phyloP scores from a whole-genome alignment of 164 flowering plant genomes.

The Sedum album region DNA sequence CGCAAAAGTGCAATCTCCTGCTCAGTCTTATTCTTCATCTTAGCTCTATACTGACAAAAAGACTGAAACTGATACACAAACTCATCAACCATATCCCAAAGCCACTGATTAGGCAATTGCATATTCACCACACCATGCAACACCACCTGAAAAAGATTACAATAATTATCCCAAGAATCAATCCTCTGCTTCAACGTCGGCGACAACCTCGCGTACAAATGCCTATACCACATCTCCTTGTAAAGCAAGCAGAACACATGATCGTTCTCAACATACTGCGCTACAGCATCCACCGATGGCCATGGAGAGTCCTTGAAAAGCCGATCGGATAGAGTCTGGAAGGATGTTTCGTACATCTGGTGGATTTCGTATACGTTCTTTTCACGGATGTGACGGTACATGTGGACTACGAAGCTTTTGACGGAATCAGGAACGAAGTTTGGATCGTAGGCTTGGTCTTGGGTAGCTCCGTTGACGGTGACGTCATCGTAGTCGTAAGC shows the following conservation, averaged over 20 bases:
- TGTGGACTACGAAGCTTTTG: constrained; percentile 80
- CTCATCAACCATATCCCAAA: constrained; percentile 99
- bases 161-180: constrained; percentile 92
- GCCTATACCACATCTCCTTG: constrained; percentile 97
- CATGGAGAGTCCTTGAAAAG: constrained; percentile 87
- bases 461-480: background rate
- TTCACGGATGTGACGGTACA: constrained; percentile 93
- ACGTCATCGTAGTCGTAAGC: constrained; percentile 28
- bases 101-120: constrained; percentile 98
- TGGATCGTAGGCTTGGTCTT: constrained; percentile 62
- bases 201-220: constrained; percentile 65
- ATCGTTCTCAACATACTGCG: constrained; percentile 78
- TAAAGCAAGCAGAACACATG: constrained; percentile 94
- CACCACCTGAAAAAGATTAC: constrained; percentile 76
- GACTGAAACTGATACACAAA: constrained; percentile 97
- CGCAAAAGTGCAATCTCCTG: constrained; percentile 75
- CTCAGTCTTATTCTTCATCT: constrained; percentile 89
- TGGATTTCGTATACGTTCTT: constrained; percentile 96
- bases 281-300: constrained; percentile 89
- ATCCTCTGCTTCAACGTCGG: constrained; percentile 78
- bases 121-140: constrained; percentile 91
- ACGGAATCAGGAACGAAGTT: constrained; percentile 93
- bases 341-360: constrained; percentile 94
- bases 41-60: constrained; percentile 94
- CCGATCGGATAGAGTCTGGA: constrained; percentile 70